Conservation (phyloP, 2,329 filamentous ascomycete species). For the Coccinonectria pachysandricola region DNA sequence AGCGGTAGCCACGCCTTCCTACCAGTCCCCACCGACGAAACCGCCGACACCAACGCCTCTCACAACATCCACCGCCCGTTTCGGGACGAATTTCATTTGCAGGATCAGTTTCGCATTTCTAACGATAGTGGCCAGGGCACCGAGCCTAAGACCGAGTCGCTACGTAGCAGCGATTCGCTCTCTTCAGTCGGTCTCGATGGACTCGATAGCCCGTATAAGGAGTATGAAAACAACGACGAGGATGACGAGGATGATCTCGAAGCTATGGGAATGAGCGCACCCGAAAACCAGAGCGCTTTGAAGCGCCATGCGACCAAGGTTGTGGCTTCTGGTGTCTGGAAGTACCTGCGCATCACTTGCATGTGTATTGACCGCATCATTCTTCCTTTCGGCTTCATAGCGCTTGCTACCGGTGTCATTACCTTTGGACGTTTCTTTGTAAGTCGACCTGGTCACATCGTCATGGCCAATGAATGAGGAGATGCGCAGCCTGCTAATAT, state of each 20-base stretch:
- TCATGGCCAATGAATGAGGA: neutral
- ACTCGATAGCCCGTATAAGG: slow-evolving; percentile 29
- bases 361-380: slow-evolving; percentile 65
- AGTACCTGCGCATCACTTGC: slow-evolving; percentile 49
- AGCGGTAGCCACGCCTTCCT: slow-evolving; percentile 41
- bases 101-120: slow-evolving; percentile 44
- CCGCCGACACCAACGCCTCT: slow-evolving; percentile 31
- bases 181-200: slow-evolving; percentile 36
- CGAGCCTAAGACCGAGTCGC: slow-evolving; percentile 56
- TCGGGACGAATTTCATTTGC: slow-evolving; percentile 40
- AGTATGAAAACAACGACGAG: slow-evolving; percentile 41
- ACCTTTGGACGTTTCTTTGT: slow-evolving; percentile 79
- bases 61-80: slow-evolving; percentile 2
- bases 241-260: slow-evolving; percentile 34
- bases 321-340: slow-evolving; percentile 47
- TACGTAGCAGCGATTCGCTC: slow-evolving; percentile 55
- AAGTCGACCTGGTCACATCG: slow-evolving; percentile 28
- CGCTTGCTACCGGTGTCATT: slow-evolving; percentile 60
- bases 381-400: slow-evolving; percentile 66
- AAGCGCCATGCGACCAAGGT: slow-evolving; percentile 43
- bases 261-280: slow-evolving; percentile 15
- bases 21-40: slow-evolving; percentile 40
- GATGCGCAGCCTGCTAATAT: slow-evolving; percentile 2
- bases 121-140: slow-evolving; percentile 68
- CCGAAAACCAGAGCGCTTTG: slow-evolving; percentile 38